phyloP scores from a whole-genome alignment of 495 filamentous ascomycete genomes.

The Aspergillus panamensis region DNA sequence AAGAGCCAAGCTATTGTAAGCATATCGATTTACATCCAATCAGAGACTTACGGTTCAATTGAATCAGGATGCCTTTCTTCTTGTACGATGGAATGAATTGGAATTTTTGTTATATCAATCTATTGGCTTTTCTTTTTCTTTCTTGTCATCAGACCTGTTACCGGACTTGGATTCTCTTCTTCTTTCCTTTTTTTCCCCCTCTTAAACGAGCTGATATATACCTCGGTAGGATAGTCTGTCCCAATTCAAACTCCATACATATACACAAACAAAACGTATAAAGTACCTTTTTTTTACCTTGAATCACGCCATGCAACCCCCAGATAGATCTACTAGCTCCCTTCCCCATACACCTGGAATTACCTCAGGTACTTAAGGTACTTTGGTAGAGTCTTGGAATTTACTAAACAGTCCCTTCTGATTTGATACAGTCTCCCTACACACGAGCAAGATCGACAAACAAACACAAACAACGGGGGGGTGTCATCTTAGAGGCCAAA shows the following conservation, averaged over 20 bases:
- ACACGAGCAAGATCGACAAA: background rate
- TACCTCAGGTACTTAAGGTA: no score
- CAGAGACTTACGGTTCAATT: background rate
- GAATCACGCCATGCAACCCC: background rate
- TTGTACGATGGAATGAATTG: conserved; percentile 17
- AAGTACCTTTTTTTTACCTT: background rate
- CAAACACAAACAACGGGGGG: background rate
- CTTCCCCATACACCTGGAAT: no score
- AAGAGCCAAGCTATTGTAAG: background rate
- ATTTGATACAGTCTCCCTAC: conserved; percentile 1
- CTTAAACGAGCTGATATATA: conserved; percentile 10
- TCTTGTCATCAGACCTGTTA: background rate
- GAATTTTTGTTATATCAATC: conserved; percentile 2
- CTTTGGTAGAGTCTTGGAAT: no score
- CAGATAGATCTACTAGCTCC: background rate
- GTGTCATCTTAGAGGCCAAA: background rate
- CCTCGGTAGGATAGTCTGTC: conserved; percentile 11
- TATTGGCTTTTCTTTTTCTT: background rate
- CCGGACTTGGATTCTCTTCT: background rate
- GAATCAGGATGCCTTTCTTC: background rate
- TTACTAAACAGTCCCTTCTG: background rate
- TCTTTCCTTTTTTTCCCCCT: background rate
- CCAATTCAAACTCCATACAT: conserved; percentile 1
- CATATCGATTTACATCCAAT: background rate
- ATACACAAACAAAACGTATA: background rate